Percentiles rank a stretch among this genome's conserved stretches.
These are phyloP conservation scores for Acanthamoeba lugdunensis DNA, from an alignment of 208 protist species.

Conservation along the genomic window DNA sequence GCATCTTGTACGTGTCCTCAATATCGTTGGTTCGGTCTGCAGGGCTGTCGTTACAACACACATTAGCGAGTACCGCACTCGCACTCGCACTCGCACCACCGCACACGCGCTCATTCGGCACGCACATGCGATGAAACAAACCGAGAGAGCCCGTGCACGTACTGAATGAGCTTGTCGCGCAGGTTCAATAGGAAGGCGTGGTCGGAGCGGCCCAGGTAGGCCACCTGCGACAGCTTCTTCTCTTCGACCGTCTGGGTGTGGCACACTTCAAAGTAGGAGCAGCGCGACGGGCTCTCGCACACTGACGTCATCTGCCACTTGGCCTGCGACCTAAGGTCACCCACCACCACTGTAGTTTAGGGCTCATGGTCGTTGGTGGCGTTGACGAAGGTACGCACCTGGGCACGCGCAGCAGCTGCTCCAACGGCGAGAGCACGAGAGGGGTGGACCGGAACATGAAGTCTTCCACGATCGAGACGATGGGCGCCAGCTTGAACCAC, in stretches of 20 bases:
- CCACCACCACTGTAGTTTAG: too few species aligned
- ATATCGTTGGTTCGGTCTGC: background rate
- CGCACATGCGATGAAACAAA: background rate
- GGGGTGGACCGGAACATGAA: background rate
- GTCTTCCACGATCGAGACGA: background rate
- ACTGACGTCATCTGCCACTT: conserved; percentile 29
- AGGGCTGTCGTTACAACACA: background rate
- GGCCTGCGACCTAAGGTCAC: background rate
- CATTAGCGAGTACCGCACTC: too few species aligned
- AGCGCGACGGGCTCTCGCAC: conserved; percentile 17
- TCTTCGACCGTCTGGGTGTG: background rate
- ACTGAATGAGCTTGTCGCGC: background rate
- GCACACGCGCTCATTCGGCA: too few species aligned
- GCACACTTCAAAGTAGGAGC: conserved; percentile 23
- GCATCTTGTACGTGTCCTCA: background rate
- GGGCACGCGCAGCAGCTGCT: conserved; percentile 13
- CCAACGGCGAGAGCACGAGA: background rate
- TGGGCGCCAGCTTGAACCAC: conserved; percentile 18
- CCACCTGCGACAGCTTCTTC: background rate
- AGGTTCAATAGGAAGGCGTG: background rate
- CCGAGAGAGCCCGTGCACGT: background rate
- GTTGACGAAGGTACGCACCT: background rate
- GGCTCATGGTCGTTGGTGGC: background rate
- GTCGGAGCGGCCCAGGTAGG: conserved; percentile 10
- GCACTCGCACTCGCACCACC: too few species aligned